Evolutionary conservation across 306 rosid genomes (phyloP).

Genomic region (Corylus americana): DNA sequence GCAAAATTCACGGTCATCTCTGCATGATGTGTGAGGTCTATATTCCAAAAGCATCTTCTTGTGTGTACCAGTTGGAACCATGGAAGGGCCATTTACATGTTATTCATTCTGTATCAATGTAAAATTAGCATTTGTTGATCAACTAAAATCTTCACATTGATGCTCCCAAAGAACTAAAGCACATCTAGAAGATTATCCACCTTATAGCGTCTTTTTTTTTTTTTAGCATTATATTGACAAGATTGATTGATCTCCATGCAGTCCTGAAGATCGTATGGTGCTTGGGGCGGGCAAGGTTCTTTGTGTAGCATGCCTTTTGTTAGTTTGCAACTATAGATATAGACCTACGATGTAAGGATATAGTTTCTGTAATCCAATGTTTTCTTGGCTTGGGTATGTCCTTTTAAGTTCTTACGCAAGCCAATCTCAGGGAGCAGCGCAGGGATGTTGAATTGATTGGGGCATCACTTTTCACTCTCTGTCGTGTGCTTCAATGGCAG

Average conservation of each 20-base stretch:
- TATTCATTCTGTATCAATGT: conserved; percentile 57
- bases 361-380: neutral
- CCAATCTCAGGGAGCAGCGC: neutral
- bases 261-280: no score
- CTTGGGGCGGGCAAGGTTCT: neutral
- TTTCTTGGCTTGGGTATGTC: neutral
- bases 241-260: neutral
- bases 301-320: neutral
- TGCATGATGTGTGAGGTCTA: conserved; percentile 42
- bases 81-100: conserved; percentile 34
- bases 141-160: conserved; percentile 38
- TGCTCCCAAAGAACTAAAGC: conserved; percentile 31
- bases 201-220: no score
- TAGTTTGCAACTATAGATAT: neutral
- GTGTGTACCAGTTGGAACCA: conserved; percentile 40
- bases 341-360: neutral
- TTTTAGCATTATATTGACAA: neutral
- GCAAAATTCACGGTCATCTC: conserved; percentile 40
- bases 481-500: neutral
- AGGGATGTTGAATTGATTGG: neutral
- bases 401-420: neutral
- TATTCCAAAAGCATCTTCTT: conserved; percentile 25
- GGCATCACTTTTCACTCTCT: neutral
- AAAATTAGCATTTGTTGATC: conserved; percentile 50
- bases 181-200: conserved; percentile 23